phyloP scores from a whole-genome alignment of 2,329 filamentous ascomycete genomes.

The Sporothrix schenckii region DNA sequence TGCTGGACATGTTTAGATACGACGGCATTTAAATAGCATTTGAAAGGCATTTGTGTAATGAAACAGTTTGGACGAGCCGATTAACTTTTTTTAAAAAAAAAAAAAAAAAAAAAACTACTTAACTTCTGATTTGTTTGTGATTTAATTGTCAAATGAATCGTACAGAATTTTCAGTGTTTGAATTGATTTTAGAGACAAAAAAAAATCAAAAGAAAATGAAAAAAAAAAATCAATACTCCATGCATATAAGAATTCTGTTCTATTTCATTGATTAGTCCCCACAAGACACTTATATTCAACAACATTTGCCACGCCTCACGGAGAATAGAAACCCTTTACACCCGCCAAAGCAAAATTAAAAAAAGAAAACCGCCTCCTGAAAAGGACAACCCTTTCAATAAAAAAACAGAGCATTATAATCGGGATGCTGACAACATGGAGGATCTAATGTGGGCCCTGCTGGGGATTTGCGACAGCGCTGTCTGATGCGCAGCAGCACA shows the following conservation, averaged over 20 bases:
- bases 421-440: background rate
- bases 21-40: background rate
- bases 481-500: slow-evolving; percentile 12
- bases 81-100: too few species aligned
- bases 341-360: background rate
- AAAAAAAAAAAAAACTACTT: too few species aligned
- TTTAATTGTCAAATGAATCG: background rate
- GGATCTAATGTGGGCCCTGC: background rate
- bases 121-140: background rate
- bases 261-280: background rate
- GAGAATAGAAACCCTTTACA: background rate
- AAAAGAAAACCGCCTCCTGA: background rate
- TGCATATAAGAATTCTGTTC: background rate
- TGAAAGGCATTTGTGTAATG: background rate
- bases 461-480: slow-evolving; percentile 7
- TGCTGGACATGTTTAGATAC: slow-evolving; percentile 7
- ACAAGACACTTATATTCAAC: background rate
- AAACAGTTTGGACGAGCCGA: background rate
- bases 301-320: too few species aligned
- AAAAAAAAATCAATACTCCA: background rate
- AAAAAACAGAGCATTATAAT: background rate
- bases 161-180: background rate
- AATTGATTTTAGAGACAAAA: background rate
- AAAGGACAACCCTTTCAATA: background rate
- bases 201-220: background rate